These are phyloP conservation scores for Penicillium turbatum DNA, from an alignment of 495 filamentous ascomycete genomes.

Conservation along the genomic window DNA sequence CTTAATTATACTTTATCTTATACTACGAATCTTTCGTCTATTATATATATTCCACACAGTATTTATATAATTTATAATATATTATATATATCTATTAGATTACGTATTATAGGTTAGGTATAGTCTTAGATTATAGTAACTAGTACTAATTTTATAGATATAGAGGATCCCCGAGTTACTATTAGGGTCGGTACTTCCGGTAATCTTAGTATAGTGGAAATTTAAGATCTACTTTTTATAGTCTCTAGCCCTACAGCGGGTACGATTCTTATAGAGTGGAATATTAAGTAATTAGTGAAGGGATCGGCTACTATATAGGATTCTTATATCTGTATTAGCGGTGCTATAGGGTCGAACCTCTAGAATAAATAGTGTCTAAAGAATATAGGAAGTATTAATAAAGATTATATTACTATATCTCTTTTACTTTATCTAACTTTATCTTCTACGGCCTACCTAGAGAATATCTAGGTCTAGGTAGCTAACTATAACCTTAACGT, in stretches of 20 bases:
- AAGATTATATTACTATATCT: slow-evolving; percentile 55
- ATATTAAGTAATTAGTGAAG: slow-evolving; percentile 56
- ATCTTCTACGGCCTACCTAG: slow-evolving; percentile 46
- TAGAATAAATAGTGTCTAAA: slow-evolving; percentile 63
- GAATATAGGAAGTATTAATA: slow-evolving; percentile 40
- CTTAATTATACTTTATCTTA: slow-evolving; percentile 63
- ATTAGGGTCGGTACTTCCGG: slow-evolving; percentile 68
- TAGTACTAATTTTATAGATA: slow-evolving; percentile 62
- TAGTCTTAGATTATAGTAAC: slow-evolving; percentile 78
- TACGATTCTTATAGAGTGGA: slow-evolving; percentile 82
- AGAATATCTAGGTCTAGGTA: slow-evolving; percentile 41
- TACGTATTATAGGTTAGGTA: slow-evolving; percentile 70
- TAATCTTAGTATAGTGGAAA: slow-evolving; percentile 68
- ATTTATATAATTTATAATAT: slow-evolving; percentile 75
- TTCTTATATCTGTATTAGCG: slow-evolving; percentile 73
- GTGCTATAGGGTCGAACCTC: slow-evolving; percentile 68
- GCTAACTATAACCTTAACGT: too few species aligned
- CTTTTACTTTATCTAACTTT: slow-evolving; percentile 55
- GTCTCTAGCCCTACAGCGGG: slow-evolving; percentile 71
- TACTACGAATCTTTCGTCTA: slow-evolving; percentile 35
- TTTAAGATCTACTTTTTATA: slow-evolving; percentile 71
- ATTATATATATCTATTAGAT: slow-evolving; percentile 57
- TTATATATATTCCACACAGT: slow-evolving; percentile 81
- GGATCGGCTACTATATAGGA: slow-evolving; percentile 80
- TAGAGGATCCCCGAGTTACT: slow-evolving; percentile 64